phyloP scores from a whole-genome alignment of 1,139 yeast species.

The Pichia sp. region DNA sequence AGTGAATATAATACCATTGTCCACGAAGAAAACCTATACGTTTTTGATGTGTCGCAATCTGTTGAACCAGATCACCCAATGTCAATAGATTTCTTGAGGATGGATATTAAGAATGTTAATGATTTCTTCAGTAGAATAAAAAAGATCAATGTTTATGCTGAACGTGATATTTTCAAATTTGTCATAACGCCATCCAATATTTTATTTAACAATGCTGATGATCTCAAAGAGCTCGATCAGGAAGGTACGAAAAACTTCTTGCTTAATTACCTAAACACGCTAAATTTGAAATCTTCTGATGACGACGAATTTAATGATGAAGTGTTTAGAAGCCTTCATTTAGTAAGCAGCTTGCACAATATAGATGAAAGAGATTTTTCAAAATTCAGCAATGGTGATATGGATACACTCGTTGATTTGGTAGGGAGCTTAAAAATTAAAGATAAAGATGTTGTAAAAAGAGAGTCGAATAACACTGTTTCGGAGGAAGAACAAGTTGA shows the following conservation, averaged over 20 bases:
- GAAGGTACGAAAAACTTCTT: conserved; percentile 22
- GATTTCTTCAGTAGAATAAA: conserved; percentile 72
- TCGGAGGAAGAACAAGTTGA: conserved; percentile 11
- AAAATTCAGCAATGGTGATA: conserved; percentile 75
- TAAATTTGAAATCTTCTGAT: conserved; percentile 37
- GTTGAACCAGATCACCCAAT: conserved; percentile 98
- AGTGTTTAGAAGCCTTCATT: conserved; percentile 79
- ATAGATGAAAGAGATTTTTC: conserved; percentile 86
- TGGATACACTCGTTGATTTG: conserved; percentile 66
- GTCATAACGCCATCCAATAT: conserved; percentile 42
- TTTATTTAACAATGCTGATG: conserved; percentile 16
- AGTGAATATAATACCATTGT: conserved; percentile 92
- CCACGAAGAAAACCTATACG: conserved; percentile 73
- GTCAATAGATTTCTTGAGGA: conserved; percentile 88
- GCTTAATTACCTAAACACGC: conserved; percentile 22
- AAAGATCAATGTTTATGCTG: conserved; percentile 74
- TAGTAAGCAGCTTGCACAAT: conserved; percentile 56
- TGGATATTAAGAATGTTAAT: conserved; percentile 96
- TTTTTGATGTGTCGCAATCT: conserved; percentile 95
- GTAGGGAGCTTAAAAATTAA: conserved; percentile 37
- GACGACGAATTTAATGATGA: conserved; percentile 66
- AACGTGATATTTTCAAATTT: conserved; percentile 73
- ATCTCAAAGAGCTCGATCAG: conserved; percentile 13
- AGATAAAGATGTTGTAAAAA: conserved; percentile 25
- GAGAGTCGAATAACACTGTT: conserved; percentile 21